Evolutionary conservation across 2,329 filamentous ascomycete species (phyloP).

Genomic region (Sclerotinia trifoliorum): DNA sequence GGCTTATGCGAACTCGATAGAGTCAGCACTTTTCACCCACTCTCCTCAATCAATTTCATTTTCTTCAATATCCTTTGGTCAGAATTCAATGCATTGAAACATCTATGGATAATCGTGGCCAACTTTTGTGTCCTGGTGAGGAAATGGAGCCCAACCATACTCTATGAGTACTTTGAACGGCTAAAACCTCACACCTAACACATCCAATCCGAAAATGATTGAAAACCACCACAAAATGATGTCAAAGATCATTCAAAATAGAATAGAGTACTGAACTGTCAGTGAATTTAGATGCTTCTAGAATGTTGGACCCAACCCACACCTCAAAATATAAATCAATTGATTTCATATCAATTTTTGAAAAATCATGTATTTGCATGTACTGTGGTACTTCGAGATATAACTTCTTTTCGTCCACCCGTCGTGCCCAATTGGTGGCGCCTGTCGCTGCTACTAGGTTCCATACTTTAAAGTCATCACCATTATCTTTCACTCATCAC

Average conservation of each 20-base stretch:
- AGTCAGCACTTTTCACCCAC: not conserved
- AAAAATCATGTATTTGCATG: not conserved
- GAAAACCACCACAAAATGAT: not conserved
- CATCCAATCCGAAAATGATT: not conserved
- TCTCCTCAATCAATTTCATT: not conserved
- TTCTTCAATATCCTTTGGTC: not conserved
- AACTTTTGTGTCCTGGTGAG: not conserved
- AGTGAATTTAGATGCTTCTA: not conserved
- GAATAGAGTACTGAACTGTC: not conserved
- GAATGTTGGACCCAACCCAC: not conserved
- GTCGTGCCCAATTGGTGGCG: not conserved
- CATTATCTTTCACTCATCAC: not conserved
- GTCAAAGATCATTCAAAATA: not conserved
- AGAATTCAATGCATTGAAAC: not conserved
- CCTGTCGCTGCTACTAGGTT: too few species aligned
- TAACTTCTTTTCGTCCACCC: too few species aligned
- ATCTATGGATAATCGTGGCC: conserved; percentile 1
- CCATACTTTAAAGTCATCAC: not conserved
- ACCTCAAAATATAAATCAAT: not conserved
- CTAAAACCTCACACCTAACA: not conserved
- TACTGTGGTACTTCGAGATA: too few species aligned
- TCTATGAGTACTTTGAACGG: not conserved
- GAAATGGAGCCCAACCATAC: not conserved
- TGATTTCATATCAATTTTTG: not conserved
- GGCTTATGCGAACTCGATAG: not conserved